Conservation (phyloP, 2,329 filamentous ascomycete species). For the Fusarium neocosmosporiellum region DNA sequence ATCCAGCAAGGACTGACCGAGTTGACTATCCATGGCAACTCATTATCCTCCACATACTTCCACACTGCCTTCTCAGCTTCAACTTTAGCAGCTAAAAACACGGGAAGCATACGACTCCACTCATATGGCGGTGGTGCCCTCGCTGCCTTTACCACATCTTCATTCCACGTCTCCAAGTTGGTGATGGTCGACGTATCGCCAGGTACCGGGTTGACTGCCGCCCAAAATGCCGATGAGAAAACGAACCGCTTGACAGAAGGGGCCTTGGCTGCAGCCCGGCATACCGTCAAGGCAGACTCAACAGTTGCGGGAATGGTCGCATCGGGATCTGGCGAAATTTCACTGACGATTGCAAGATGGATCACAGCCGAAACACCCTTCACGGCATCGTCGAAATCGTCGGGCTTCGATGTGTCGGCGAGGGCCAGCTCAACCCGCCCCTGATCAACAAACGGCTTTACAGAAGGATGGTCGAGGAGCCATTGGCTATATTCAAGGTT, state of each 20-base stretch:
- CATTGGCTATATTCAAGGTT: not conserved
- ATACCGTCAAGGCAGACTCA: not conserved
- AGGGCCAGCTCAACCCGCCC: not conserved
- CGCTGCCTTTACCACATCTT: not conserved
- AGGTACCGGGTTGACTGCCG: not conserved
- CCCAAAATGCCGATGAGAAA: not conserved
- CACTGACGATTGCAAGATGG: not conserved
- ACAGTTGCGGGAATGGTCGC: not conserved
- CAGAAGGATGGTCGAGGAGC: constrained; percentile 1
- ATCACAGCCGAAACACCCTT: not conserved
- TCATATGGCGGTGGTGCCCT: constrained; percentile 2
- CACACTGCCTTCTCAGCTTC: constrained; percentile 2
- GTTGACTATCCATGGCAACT: constrained; percentile 2
- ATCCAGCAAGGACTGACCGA: constrained; percentile 9
- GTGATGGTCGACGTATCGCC: not conserved
- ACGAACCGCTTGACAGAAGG: constrained; percentile 4
- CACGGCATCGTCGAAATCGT: not conserved
- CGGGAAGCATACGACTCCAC: not conserved
- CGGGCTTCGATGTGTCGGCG: not conserved
- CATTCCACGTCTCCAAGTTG: constrained; percentile 7
- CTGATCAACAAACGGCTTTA: not conserved
- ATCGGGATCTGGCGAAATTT: not conserved
- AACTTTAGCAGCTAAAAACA: not conserved
- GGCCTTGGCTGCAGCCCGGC: not conserved
- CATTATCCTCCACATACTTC: not conserved